Evolutionary conservation across 352 stramenopile genomes (phyloP).

Genomic region (Pythium periplocum): DNA sequence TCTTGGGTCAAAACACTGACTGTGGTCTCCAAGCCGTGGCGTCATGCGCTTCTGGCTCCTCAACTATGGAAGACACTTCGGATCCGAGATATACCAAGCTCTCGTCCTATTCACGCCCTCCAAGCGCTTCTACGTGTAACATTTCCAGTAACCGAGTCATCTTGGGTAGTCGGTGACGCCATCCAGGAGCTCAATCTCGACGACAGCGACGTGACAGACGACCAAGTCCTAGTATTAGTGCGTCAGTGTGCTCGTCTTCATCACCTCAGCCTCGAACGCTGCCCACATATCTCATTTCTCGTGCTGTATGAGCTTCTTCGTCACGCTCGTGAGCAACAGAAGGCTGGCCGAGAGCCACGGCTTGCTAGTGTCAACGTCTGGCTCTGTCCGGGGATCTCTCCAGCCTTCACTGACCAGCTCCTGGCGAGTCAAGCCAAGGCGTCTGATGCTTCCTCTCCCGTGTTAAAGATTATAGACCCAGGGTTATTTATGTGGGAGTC

Average conservation of each 20-base stretch:
- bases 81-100: slow-evolving; percentile 2
- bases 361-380: slow-evolving; percentile 22
- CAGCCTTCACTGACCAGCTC: slow-evolving; percentile 16
- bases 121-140: background rate
- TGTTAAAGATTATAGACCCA: slow-evolving; percentile 10
- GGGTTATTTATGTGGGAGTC: slow-evolving; percentile 20
- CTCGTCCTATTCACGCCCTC: background rate
- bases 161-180: slow-evolving; percentile 6
- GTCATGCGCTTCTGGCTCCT: slow-evolving; percentile 1
- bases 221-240: slow-evolving; percentile 19
- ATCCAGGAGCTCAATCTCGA: slow-evolving; percentile 17
- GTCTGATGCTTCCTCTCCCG: too few relatives aligned
- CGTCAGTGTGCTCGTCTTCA: slow-evolving; percentile 7
- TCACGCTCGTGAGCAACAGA: slow-evolving; percentile 10
- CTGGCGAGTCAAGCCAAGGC: too few relatives aligned
- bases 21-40: slow-evolving; percentile 10
- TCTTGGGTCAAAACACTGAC: slow-evolving; percentile 13
- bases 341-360: background rate
- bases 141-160: too few relatives aligned
- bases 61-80: slow-evolving; percentile 11
- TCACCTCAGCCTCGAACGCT: slow-evolving; percentile 16
- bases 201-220: slow-evolving; percentile 17
- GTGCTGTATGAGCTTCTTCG: slow-evolving; percentile 27
- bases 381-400: slow-evolving; percentile 26
- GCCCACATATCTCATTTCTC: slow-evolving; percentile 26